Percentiles rank a stretch among this genome's conserved stretches.
These are phyloP conservation scores for Fusarium beomiforme DNA, from an alignment of 2,329 filamentous ascomycete species.

Conservation along the genomic window DNA sequence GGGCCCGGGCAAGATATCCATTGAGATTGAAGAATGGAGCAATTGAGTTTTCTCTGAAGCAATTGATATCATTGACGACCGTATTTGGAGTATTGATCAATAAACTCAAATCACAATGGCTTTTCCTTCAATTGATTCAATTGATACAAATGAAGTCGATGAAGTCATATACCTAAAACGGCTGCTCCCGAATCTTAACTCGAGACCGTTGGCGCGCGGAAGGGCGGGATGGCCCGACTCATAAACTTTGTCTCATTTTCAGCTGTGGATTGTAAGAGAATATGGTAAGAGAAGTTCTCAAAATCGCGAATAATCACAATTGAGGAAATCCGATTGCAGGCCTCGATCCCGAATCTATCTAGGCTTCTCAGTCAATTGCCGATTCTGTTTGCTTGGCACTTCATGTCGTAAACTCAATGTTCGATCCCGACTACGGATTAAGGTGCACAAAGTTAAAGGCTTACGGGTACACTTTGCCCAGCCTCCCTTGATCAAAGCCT, in stretches of 20 bases:
- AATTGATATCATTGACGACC: neutral
- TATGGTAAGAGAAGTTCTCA: neutral
- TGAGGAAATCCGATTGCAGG: neutral
- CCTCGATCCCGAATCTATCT: neutral
- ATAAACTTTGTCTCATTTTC: constrained; percentile 31
- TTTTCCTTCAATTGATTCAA: neutral
- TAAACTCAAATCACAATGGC: neutral
- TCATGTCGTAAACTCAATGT: constrained; percentile 13
- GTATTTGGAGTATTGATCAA: neutral
- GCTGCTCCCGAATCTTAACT: constrained; percentile 11
- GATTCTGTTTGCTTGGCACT: neutral
- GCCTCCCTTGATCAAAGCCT: constrained; percentile 29
- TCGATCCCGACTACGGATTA: neutral
- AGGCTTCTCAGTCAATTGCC: neutral
- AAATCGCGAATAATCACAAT: neutral
- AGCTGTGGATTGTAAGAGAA: neutral
- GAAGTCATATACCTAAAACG: constrained; percentile 6
- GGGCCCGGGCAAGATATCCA: constrained; percentile 17
- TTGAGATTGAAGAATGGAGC: constrained; percentile 22
- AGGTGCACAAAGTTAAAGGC: neutral
- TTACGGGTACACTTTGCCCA: constrained; percentile 28
- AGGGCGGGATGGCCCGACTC: constrained; percentile 41
- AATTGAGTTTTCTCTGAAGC: neutral
- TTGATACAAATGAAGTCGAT: neutral
- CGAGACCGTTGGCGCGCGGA: constrained; percentile 27